phyloP scores from a whole-genome alignment of 352 stramenopile genomes.

The Blastocystis sp. region DNA sequence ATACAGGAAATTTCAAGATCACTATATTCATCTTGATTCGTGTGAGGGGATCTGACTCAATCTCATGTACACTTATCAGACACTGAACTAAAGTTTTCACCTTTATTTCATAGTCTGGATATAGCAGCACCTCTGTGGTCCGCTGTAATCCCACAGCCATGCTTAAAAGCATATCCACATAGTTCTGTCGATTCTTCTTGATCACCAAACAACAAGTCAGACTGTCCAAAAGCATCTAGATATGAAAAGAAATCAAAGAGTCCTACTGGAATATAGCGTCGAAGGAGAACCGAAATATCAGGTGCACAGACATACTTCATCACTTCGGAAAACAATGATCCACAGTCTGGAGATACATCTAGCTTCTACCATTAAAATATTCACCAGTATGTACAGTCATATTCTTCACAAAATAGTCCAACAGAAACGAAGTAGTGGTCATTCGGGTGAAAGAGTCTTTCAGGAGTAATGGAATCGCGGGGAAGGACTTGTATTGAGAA shows the following conservation, averaged over 20 bases:
- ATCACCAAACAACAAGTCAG: not conserved
- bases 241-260: not conserved
- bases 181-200: not conserved
- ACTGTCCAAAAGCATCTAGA: not conserved
- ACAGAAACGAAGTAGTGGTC: not conserved
- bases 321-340: not conserved
- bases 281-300: not conserved
- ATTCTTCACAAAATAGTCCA: not conserved
- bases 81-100: not conserved
- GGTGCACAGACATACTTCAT: not conserved
- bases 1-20: not conserved
- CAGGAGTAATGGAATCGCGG: not conserved
- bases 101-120: not conserved
- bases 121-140: not conserved
- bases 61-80: not conserved
- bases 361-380: not conserved
- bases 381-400: not conserved
- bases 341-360: no score
- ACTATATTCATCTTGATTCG: not conserved
- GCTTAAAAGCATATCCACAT: not conserved
- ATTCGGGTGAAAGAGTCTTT: not conserved
- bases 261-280: not conserved
- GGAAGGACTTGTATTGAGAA: not conserved
- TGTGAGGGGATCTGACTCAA: not conserved
- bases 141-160: not conserved